Evolutionary conservation across 495 filamentous ascomycete species (phyloP).

Genomic region (Achaetomiella virescens): DNA sequence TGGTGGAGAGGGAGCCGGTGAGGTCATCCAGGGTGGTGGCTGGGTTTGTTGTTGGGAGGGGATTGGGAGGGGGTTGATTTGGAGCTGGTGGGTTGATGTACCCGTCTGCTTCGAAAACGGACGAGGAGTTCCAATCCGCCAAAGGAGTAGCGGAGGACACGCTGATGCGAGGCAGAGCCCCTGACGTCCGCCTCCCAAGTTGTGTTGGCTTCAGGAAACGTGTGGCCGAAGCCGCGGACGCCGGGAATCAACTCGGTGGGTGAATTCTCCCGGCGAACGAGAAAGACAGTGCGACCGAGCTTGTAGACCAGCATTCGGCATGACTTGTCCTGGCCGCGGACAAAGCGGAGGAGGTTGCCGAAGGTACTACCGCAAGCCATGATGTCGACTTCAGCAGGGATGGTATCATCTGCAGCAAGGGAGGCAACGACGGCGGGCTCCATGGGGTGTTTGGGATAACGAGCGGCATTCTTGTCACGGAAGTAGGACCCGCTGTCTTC

Average conservation of each 20-base stretch:
- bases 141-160: constrained; percentile 54
- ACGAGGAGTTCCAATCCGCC: constrained; percentile 49
- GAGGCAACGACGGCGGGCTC: constrained; percentile 48
- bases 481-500: constrained; percentile 50
- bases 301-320: constrained; percentile 58
- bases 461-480: constrained; percentile 58
- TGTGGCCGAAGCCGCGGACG: constrained; percentile 56
- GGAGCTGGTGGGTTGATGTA: constrained; percentile 28
- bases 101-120: constrained; percentile 58
- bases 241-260: constrained; percentile 46
- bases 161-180: constrained; percentile 55
- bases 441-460: constrained; percentile 49
- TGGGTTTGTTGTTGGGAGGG: background rate
- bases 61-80: background rate
- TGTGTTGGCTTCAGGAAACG: constrained; percentile 60
- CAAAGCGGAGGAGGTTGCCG: constrained; percentile 48
- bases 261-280: constrained; percentile 53
- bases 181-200: constrained; percentile 46
- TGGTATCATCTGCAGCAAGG: constrained; percentile 19
- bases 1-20: background rate
- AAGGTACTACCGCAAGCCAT: constrained; percentile 58
- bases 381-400: constrained; percentile 45
- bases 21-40: constrained; percentile 5
- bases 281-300: constrained; percentile 55
- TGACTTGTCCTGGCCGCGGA: constrained; percentile 32